phyloP scores from a whole-genome alignment of 1,284 basidiomycete genomes.

The Coniophora puteana region DNA sequence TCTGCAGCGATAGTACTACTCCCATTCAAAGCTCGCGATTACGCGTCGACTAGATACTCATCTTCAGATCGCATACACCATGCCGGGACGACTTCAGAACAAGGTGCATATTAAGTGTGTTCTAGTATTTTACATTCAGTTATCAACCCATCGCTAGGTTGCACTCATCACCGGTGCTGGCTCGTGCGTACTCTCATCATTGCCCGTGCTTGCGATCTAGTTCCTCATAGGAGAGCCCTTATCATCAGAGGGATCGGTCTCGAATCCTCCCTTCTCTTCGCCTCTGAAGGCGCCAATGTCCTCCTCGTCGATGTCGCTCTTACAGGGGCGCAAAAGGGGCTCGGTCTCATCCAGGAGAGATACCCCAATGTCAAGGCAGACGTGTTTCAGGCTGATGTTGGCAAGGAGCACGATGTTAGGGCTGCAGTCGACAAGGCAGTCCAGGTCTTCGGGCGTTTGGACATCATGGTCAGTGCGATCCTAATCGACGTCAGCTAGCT shows the following conservation, averaged over 20 bases:
- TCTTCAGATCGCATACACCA: no score
- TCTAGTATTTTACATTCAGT: conserved; percentile 1
- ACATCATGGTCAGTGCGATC: conserved; percentile 72
- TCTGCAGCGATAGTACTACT: no score
- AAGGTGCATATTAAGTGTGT: conserved; percentile 41
- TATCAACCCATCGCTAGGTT: conserved; percentile 37
- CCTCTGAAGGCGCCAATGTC: conserved; percentile 86
- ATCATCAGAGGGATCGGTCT: conserved; percentile 82
- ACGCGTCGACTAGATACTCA: no score
- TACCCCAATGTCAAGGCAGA: conserved; percentile 73
- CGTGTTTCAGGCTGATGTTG: conserved; percentile 81
- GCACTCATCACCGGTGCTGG: conserved; percentile 83
- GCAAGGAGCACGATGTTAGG: conserved; percentile 85
- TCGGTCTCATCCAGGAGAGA: conserved; percentile 59
- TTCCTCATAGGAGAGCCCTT: conserved; percentile 8
- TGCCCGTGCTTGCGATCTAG: not conserved
- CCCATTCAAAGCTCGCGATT: no score
- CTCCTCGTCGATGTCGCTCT: conserved; percentile 87
- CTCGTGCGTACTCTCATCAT: conserved; percentile 54
- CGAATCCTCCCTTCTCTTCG: conserved; percentile 90
- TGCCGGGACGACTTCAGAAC: conserved; percentile 69
- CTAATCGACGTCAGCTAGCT: conserved; percentile 7
- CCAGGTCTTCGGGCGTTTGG: conserved; percentile 82
- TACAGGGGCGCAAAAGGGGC: conserved; percentile 69
- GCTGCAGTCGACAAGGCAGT: conserved; percentile 78